These are phyloP conservation scores for Macaranga tanarius DNA, from an alignment of 441 rosid species.

Conservation along the genomic window DNA sequence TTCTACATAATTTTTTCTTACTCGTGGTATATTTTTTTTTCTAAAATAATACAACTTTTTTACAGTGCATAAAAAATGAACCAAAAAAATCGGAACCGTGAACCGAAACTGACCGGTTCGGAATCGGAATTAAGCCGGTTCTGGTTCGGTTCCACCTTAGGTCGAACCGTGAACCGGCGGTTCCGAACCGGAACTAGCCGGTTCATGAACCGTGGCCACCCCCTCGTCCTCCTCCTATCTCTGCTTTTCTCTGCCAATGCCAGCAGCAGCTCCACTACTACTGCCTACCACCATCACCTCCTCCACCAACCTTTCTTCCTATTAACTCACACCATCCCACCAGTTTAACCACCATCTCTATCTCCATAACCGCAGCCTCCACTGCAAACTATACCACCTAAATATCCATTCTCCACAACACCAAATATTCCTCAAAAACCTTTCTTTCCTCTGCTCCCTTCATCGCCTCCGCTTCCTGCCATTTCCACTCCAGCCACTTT, in stretches of 20 bases:
- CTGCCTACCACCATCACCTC: conserved; percentile 41
- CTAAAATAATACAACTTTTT: too few relatives aligned
- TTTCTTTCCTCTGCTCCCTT: conserved; percentile 52
- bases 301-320: conserved; percentile 49
- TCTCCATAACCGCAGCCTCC: conserved; percentile 31
- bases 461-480: conserved; percentile 48
- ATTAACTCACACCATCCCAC: conserved; percentile 34
- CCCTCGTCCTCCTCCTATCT: conserved; percentile 20
- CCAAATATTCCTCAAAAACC: conserved; percentile 37
- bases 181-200: too few relatives aligned
- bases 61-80: too few relatives aligned
- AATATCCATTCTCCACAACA: conserved; percentile 49
- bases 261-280: too few relatives aligned
- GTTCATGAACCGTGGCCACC: too few relatives aligned
- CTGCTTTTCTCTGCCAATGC: conserved; percentile 25
- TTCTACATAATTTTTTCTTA: too few relatives aligned
- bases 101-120: too few relatives aligned
- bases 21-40: too few relatives aligned
- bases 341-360: conserved; percentile 31
- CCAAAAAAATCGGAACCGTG: too few relatives aligned
- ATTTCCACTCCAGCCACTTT: conserved; percentile 53
- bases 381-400: conserved; percentile 42
- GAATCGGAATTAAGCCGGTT: too few relatives aligned
- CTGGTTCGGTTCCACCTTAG: too few relatives aligned
- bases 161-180: too few relatives aligned